phyloP scores from a whole-genome alignment of 2,329 filamentous ascomycete genomes.

The Fusarium fracticaudum region DNA sequence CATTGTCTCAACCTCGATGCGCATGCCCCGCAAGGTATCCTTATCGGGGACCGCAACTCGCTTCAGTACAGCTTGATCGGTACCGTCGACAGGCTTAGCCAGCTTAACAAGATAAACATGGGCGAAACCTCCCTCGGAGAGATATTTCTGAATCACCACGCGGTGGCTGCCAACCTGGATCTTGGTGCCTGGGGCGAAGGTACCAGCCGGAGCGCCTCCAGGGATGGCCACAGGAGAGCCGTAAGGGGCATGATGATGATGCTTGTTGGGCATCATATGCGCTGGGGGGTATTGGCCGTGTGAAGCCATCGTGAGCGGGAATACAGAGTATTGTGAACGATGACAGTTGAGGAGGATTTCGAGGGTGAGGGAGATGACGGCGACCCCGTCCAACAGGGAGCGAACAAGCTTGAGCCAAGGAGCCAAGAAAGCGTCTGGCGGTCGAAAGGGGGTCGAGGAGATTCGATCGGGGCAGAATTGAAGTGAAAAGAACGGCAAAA shows the following conservation, averaged over 20 bases:
- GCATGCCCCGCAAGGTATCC: conserved; percentile 92
- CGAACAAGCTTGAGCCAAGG: conserved; percentile 23
- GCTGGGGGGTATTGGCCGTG: conserved; percentile 48
- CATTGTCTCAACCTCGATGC: conserved; percentile 99
- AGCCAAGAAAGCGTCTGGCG: conserved; percentile 28
- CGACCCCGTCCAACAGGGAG: conserved; percentile 32
- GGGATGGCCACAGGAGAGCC: conserved; percentile 54
- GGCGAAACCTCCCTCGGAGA: conserved; percentile 97
- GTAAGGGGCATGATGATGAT: conserved; percentile 57
- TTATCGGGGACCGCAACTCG: conserved; percentile 97
- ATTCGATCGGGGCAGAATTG: conserved; percentile 21
- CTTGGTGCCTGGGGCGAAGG: conserved; percentile 92
- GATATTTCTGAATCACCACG: conserved; percentile 94
- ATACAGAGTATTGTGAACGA: not conserved
- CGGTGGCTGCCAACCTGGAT: conserved; percentile 94
- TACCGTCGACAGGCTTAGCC: conserved; percentile 78
- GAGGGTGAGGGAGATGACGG: conserved; percentile 27
- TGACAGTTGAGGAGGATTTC: conserved; percentile 19
- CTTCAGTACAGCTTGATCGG: conserved; percentile 88
- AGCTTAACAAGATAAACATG: conserved; percentile 97
- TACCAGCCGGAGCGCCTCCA: conserved; percentile 74
- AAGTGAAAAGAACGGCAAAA: conserved; percentile 32
- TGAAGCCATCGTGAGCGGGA: conserved; percentile 47
- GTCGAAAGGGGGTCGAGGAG: conserved; percentile 28
- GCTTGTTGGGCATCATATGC: conserved; percentile 45